Base-by-base conservation (phyloP, 768 basidiomycete species). In the Suillus plorans region DNA sequence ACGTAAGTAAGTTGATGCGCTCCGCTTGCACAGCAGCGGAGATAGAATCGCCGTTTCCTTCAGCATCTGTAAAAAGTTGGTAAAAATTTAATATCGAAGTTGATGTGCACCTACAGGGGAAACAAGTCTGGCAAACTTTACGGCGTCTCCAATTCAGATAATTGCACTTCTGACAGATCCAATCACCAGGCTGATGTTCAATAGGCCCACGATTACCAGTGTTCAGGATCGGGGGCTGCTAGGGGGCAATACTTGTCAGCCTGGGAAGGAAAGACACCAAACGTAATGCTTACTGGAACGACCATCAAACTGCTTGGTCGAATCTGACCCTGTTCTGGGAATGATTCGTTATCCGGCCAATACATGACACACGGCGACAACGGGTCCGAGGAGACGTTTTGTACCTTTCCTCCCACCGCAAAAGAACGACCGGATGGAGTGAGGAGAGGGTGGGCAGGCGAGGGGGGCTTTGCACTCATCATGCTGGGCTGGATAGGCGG, bases 91-190 rank as follows among this genome's bases (percentile, higher is more conserved):
- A 63, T 10, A 62, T 57, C 14, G 36, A 47, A 61, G 64, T 65
- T 64, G 49, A 28, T 64, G 65, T 64, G 62, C 65, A 83, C 89
- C 68, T 70, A 92, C 91, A 94, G 57, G 92, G 92, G 66, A 86
- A 85, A 76, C 92, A 94, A 12, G 91, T 93, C 81, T 94, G 92
- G 78, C 92, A 95, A 65, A 95, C 93, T 76, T 94, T 94, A 63
- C 92, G 80, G 64, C 92, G 79, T 68, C 92, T 83, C 92, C 92
- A 95, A 74, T 95, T 95, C 68, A 93, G 76, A 77, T 95, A 94
- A 71, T 90, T 90, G 76, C 93, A 95, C 73, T 90, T 91, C 68
- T 82, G 80, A 77, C 92, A 95, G 63, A 92, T 82, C 92, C 90
- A 91, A 78, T 91, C 90, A 20, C 89, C 89, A 7, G 89, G 89